Conservation (phyloP, 805 yeast genomes). For the Starmerella apis region DNA sequence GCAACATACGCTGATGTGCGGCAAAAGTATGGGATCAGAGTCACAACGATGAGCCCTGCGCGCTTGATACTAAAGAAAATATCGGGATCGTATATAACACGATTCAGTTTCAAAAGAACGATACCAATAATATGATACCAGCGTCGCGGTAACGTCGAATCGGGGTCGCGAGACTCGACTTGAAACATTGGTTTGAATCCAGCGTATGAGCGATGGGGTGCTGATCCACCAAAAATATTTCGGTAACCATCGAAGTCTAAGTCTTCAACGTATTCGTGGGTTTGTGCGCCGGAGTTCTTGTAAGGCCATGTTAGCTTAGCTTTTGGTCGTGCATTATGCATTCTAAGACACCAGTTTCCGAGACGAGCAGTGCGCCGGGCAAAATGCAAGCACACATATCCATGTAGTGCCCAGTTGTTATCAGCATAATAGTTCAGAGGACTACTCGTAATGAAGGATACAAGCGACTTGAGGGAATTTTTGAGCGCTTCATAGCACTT, state of each 20-base stretch:
- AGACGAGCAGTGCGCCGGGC: conserved; percentile 16
- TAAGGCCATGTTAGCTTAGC: conserved; percentile 19
- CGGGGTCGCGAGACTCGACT: conserved; percentile 28
- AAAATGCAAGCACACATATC: conserved; percentile 16
- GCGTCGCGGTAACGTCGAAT: conserved; percentile 29
- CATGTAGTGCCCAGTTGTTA: conserved; percentile 16
- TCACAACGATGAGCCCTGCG: conserved; percentile 23
- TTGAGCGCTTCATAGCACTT: conserved; percentile 13
- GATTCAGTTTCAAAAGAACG: not conserved
- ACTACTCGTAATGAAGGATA: conserved; percentile 5
- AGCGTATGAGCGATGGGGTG: conserved; percentile 13
- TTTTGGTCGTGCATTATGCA: conserved; percentile 18
- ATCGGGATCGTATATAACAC: conserved; percentile 14
- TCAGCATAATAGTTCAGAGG: conserved; percentile 10
- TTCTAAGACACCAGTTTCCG: conserved; percentile 19
- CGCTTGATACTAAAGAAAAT: conserved; percentile 26
- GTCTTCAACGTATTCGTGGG: conserved; percentile 8
- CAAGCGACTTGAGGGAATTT: conserved; percentile 13
- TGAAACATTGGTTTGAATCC: conserved; percentile 14
- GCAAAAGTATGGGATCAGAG: conserved; percentile 27
- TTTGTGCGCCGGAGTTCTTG: not conserved
- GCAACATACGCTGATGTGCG: conserved; percentile 25
- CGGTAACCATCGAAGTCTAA: conserved; percentile 14
- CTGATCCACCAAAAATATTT: not conserved
- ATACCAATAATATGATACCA: conserved; percentile 26